phyloP scores from a whole-genome alignment of 441 rosid genomes.

The Sinapis alba region DNA sequence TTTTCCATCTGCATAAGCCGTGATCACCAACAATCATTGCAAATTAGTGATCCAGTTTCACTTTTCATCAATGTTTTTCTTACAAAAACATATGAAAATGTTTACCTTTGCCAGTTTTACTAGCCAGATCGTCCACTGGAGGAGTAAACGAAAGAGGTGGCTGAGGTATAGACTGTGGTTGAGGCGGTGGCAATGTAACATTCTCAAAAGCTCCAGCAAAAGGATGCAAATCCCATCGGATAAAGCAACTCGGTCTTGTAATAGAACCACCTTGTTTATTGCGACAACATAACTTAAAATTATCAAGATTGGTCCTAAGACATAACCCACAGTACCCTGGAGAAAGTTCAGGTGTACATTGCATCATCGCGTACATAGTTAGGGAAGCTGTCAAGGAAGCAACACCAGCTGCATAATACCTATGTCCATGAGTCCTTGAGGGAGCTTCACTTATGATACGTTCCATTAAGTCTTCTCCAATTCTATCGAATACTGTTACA shows the following conservation, averaged over 20 bases:
- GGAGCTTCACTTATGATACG: slow-evolving; percentile 15
- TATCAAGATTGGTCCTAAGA: not conserved
- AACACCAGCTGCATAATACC: slow-evolving; percentile 13
- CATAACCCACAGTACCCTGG: not conserved
- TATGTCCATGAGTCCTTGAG: not conserved
- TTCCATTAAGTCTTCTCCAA: slow-evolving; percentile 11
- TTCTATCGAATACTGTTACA: slow-evolving; percentile 17
- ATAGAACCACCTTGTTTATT: slow-evolving; percentile 34
- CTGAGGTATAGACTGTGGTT: not conserved
- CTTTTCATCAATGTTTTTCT: not conserved
- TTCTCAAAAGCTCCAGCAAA: slow-evolving; percentile 36
- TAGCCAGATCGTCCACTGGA: not conserved
- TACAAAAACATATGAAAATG: not conserved
- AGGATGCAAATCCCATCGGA: slow-evolving; percentile 35
- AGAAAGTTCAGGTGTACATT: slow-evolving; percentile 19
- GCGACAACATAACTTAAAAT: slow-evolving; percentile 5
- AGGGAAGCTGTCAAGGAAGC: not conserved
- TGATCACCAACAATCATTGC: not conserved
- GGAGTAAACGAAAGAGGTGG: slow-evolving; percentile 5
- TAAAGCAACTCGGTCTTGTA: slow-evolving; percentile 20
- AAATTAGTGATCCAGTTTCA: not conserved
- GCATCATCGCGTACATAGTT: slow-evolving; percentile 19
- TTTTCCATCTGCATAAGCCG: not conserved
- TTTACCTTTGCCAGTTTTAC: slow-evolving; percentile 16
- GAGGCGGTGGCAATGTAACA: not conserved